Base-by-base conservation (phyloP, 495 filamentous ascomycete species). In the Daldinia concentrica region DNA sequence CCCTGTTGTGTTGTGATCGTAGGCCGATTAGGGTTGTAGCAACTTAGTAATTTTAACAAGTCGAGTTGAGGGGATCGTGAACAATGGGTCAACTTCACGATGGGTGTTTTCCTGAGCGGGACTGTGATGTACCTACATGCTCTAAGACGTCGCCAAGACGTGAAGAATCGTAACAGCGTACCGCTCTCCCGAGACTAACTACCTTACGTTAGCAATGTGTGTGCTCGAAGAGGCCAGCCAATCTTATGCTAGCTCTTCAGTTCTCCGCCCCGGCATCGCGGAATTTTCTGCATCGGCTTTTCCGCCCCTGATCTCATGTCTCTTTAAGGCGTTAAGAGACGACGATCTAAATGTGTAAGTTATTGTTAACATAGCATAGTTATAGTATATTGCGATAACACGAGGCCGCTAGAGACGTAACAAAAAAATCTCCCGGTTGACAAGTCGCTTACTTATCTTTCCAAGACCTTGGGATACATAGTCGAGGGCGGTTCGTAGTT, bases 131-230 rank as follows among this genome's bases (percentile, higher is more conserved):
- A 59, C 54, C 62, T 68, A 64, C 56, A 39, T 39, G 41, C 11
- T 69, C 61, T 32, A 62, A 66, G 51, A 69, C 43, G 43, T 34
- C 41, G 71, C 71, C 71, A 73, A 73, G 71, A 73, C 41, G 12
- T 54, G 62, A 69, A 50, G 39, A 62, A 69, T 68, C 66, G 43
- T 67, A 56, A 65, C 62, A 39, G 19, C 71, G 71, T 73, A 73
- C 71, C 71, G 71, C 71, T 73, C 71, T 73, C 66, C 71, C 71
- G 71, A 73, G 56, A 62, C 70, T 72, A 62, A 69, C 56, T 68
- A 43, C 48, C 60, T 68, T 58, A 72, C 60, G 64, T 72, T 68
- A 69, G 62, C 63, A 69, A 48, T 26, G 29, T 48, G 54, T 61
- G 48, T n/a, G 43, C 26, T 64, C 6, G 50, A 72, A 56, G n/a